Evolutionary conservation across 108 stramenopile genomes (phyloP).

Genomic region (Skeletonema marinoi): DNA sequence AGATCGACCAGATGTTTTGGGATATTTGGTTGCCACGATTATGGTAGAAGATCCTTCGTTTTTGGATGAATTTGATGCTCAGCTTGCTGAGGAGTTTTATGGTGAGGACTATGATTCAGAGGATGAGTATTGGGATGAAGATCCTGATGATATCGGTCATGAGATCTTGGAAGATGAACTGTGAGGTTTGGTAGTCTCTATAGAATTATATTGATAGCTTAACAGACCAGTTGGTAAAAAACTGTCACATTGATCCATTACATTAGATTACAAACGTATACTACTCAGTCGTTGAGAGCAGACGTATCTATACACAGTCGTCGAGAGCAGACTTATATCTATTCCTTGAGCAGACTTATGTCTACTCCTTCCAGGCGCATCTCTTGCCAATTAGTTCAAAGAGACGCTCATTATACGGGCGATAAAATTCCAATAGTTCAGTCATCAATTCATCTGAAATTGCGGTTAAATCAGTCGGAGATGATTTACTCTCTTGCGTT

Average conservation of each 20-base stretch:
- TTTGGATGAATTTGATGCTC: conserved; percentile 41
- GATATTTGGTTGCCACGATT: conserved; percentile 18
- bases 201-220: neutral
- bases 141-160: too few relatives aligned
- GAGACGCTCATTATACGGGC: conserved; percentile 82
- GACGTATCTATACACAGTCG: neutral
- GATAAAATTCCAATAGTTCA: conserved; percentile 66
- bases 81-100: conserved; percentile 10
- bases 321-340: neutral
- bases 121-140: neutral
- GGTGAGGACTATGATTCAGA: neutral
- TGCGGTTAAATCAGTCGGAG: conserved; percentile 39
- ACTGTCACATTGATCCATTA: neutral
- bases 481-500: neutral
- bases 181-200: neutral
- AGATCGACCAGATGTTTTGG: conserved; percentile 41
- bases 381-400: conserved; percentile 70
- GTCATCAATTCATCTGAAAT: conserved; percentile 62
- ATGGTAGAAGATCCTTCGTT: conserved; percentile 33
- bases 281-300: neutral
- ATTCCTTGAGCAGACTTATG: neutral
- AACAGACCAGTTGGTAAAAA: neutral
- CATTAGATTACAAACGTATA: neutral
- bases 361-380: conserved; percentile 59
- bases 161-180: neutral